phyloP scores from a whole-genome alignment of 352 stramenopile genomes.

The Phytophthora europaea region DNA sequence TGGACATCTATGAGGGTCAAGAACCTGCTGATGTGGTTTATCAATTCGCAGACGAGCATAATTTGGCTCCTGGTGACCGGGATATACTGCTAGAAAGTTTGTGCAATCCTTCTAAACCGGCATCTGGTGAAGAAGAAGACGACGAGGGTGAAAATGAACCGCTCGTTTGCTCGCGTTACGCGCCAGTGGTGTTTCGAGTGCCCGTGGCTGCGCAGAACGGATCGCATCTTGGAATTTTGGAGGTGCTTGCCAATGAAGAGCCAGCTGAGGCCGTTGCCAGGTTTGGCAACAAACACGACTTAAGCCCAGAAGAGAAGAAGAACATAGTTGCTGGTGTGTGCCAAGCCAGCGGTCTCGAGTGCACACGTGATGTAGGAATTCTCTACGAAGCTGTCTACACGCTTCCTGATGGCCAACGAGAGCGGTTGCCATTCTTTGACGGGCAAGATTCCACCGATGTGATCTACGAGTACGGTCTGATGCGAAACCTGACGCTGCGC shows the following conservation, averaged over 20 bases:
- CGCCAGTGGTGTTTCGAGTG: constrained; percentile 67
- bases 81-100: constrained; percentile 63
- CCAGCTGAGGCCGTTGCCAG: constrained; percentile 75
- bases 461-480: constrained; percentile 78
- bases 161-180: constrained; percentile 65
- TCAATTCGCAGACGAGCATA: constrained; percentile 67
- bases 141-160: constrained; percentile 27
- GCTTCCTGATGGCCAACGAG: constrained; percentile 51
- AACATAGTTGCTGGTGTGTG: constrained; percentile 68
- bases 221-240: constrained; percentile 65
- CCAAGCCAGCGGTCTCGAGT: constrained; percentile 57
- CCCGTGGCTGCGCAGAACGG: constrained; percentile 72
- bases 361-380: constrained; percentile 62
- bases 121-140: constrained; percentile 5
- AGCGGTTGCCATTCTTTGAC: constrained; percentile 78
- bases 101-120: constrained; percentile 37
- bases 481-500: constrained; percentile 75
- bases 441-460: constrained; percentile 80
- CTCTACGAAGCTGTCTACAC: constrained; percentile 76
- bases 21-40: constrained; percentile 81
- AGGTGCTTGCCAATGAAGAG: constrained; percentile 75
- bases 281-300: constrained; percentile 79
- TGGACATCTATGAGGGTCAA: constrained; percentile 76
- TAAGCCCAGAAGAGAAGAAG: constrained; percentile 64
- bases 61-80: constrained; percentile 45